Base-by-base conservation (phyloP, 768 basidiomycete genomes). In the Plicaturopsis crispa region DNA sequence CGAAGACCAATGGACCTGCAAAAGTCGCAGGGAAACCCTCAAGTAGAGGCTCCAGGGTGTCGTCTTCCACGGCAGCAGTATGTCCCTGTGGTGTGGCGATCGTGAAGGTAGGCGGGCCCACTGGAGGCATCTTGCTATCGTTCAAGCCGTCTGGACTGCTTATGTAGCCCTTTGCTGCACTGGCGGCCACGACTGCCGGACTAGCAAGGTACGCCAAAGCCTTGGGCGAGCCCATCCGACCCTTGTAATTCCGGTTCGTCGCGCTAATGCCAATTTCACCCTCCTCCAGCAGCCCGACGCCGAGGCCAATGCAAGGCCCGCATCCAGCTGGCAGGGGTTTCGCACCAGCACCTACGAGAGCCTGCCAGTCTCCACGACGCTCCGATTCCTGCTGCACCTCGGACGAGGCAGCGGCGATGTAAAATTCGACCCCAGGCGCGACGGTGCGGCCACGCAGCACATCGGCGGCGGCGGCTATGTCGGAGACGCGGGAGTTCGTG, bases 241-340 rank as follows among this genome's bases (percentile, higher is more conserved):
- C 96, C 67, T 99, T 98, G 67, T 97, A 99, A 55, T 99, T 99
- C 61, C 96, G 71, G 62, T 99, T 99, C 5, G 94, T 98, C 4
- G 96, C 96, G 46, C 91, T 94, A 55, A 99, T 98, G 1, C 96
- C 94, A 1, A 82, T 84, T 59, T 99, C 75, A 2, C 94, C 96
- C 47, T 98, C 93, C 56, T 97, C 84, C 24, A 99, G 65, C 38
- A 98, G 62, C 8, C 96, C 96, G 1, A 79, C 82, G 2, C 96
- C 96, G 4, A 99, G 74, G 16, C 96, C 96, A 46, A 99, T 99
- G 57, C 96, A 99, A 3, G 96, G 96, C 0, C 96, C 96, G 53
- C 96, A 99, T 1, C 96, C 96, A 0, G 94, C 84, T 8, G 96
- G 96, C 0, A 99, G 73, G 2, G 84, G 79, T 59, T 86, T 91